A percentile compares a stretch with the other conserved stretches of the same genome.
phyloP scores from a whole-genome alignment of 1,284 basidiomycete species.

The Malassezia furfur region DNA sequence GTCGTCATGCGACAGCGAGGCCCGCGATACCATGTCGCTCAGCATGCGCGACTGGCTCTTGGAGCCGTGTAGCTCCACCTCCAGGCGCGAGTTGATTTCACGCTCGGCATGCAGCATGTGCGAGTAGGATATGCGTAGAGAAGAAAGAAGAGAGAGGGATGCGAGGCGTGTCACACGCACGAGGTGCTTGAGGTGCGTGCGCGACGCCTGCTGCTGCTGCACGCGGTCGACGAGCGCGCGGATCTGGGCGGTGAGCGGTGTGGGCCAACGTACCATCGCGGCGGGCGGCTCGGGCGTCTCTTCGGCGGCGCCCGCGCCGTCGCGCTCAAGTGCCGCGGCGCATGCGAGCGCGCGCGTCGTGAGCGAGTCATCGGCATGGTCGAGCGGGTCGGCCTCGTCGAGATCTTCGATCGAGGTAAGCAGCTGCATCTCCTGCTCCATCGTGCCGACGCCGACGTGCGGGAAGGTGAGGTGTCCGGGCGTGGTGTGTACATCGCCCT shows the following conservation, averaged over 20 bases:
- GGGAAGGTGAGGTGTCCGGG: slow-evolving; percentile 37
- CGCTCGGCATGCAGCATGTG: slow-evolving; percentile 33
- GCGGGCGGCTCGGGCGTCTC: too few relatives aligned
- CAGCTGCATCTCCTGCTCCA: slow-evolving; percentile 34
- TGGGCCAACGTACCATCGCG: background rate
- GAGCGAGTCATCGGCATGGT: background rate
- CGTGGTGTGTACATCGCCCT: background rate
- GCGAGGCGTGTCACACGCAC: slow-evolving; percentile 28
- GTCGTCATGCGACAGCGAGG: slow-evolving; percentile 28
- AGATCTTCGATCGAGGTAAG: slow-evolving; percentile 28
- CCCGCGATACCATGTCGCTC: slow-evolving; percentile 32
- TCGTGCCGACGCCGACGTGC: slow-evolving; percentile 30
- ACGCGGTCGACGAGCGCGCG: slow-evolving; percentile 1
- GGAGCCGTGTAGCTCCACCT: slow-evolving; percentile 42
- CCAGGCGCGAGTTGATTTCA: slow-evolving; percentile 30
- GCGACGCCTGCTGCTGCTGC: slow-evolving; percentile 8
- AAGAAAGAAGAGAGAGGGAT: slow-evolving; percentile 39
- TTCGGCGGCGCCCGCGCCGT: too few relatives aligned
- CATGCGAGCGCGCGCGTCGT: too few relatives aligned
- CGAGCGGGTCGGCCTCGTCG: background rate
- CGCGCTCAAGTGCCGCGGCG: too few relatives aligned
- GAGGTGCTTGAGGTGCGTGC: slow-evolving; percentile 5
- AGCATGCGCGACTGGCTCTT: slow-evolving; percentile 43
- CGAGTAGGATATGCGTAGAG: slow-evolving; percentile 33
- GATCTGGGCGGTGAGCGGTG: background rate